Evolutionary conservation across 192 early-diverging fungal species (phyloP), one percentile per base, ranked within the genome.

Genomic region (Coemansia sp.): DNA sequence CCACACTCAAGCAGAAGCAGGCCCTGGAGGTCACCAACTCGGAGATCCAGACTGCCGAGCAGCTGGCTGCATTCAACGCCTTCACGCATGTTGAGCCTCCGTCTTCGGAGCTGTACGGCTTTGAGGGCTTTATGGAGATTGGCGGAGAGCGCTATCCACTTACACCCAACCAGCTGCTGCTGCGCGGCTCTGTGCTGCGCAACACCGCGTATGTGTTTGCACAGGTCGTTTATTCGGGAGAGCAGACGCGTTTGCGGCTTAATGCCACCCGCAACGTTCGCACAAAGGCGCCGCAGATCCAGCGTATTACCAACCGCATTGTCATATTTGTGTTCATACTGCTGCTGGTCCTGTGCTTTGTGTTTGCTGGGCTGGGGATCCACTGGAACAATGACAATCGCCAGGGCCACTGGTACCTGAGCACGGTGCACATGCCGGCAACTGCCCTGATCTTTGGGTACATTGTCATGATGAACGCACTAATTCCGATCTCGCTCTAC

Each of bases 401-500:
- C 23, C 21, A 18, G 23, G 28, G 53, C 19, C 71, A 79, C 40
- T 87, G 84, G 84, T 87, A 88, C 49, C 57, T 86, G 16, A 43
- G 58, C 20, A 46, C 42, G 6, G 40, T 61, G 19, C 38, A 59
- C 10, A 58, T 72, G 67, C 55, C 57, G 0, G 54, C 58, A 9
- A 31, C 65, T 1, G 60, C 68, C 38, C 47, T 81, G 48, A 52
- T 68, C 36, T 88, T 92, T 59, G 83, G 83, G 8, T 90, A 82
- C 73, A 79, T 93, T 47, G 84, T 91, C 31, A 81, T 93, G 50
- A 91, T 85, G 79, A 91, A 91, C 56, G 87, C 88, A 20, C 78
- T 93, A 75, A 91, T 94, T 49, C 91, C 91, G 0, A 89, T 93
- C 31, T 93, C 91, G 35, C 82, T 94, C 46, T 92, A 90, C 44